Evolutionary conservation across 345 rosid species (phyloP).

Genomic region (Anacardium occidentale): DNA sequence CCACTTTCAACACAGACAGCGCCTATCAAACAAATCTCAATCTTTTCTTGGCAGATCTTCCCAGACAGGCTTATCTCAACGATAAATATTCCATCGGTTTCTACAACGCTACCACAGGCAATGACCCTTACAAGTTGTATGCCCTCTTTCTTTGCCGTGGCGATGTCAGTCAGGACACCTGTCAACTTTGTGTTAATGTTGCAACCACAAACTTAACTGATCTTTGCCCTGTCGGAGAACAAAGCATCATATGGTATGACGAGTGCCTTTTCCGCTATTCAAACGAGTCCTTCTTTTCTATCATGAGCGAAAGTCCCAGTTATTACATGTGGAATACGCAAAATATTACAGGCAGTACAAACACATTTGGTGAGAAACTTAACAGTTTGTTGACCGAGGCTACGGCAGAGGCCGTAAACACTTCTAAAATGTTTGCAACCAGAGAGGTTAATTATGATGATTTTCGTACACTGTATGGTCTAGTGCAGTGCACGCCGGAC

Average conservation of each 20-base stretch:
- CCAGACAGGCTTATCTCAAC: neutral
- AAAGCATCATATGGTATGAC: neutral
- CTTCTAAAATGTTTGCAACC: constrained; percentile 12
- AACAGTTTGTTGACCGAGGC: constrained; percentile 3
- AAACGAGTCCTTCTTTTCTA: neutral
- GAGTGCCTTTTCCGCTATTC: constrained; percentile 23
- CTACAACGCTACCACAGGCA: constrained; percentile 9
- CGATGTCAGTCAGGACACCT: neutral
- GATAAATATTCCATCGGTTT: constrained; percentile 12
- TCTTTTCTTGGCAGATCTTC: constrained; percentile 2
- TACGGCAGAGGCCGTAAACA: neutral
- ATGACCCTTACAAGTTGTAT: neutral
- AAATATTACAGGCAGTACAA: no score
- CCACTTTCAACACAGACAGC: neutral
- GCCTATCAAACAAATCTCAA: constrained; percentile 12
- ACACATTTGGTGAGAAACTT: neutral
- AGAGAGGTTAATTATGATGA: neutral
- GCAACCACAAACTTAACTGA: neutral
- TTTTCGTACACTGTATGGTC: constrained; percentile 1
- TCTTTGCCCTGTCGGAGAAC: neutral
- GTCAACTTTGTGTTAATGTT: neutral
- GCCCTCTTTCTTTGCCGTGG: constrained; percentile 24
- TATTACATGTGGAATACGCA: no score
- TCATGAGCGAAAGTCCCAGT: neutral
- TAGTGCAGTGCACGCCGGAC: constrained; percentile 39